Percentiles rank a stretch among this genome's conserved stretches.
These are phyloP conservation scores for Dorcoceras hygrometricum DNA, from an alignment of 257 asterid genomes.

Conservation along the genomic window DNA sequence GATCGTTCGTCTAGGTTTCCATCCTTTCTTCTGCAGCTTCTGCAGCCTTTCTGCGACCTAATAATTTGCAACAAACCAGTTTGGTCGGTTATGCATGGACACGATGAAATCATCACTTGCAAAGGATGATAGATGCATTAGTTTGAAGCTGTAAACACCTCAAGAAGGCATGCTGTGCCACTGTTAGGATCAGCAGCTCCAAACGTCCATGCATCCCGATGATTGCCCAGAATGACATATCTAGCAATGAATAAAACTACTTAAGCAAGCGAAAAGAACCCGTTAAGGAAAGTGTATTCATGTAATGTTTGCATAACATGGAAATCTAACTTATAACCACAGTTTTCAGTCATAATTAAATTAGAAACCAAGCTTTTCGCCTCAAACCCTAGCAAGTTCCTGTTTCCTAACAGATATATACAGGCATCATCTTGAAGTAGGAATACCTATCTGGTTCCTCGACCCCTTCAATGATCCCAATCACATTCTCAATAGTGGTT, in stretches of 20 bases:
- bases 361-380: neutral
- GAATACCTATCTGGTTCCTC: slow-evolving; percentile 81
- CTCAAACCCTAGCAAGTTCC: neutral
- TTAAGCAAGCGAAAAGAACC: slow-evolving; percentile 17
- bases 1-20: slow-evolving; percentile 83
- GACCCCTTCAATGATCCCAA: slow-evolving; percentile 73
- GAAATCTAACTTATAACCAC: neutral
- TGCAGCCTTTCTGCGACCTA: slow-evolving; percentile 64
- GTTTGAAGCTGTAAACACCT: slow-evolving; percentile 37
- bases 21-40: slow-evolving; percentile 53
- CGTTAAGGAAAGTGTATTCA: slow-evolving; percentile 4
- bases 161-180: slow-evolving; percentile 86
- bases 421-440: neutral
- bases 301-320: slow-evolving; percentile 2
- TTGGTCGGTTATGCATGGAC: neutral
- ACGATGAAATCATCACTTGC: neutral
- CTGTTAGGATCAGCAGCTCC: slow-evolving; percentile 93
- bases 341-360: neutral
- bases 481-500: slow-evolving; percentile 73
- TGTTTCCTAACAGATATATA: neutral
- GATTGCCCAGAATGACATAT: slow-evolving; percentile 81
- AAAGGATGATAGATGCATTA: neutral
- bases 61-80: slow-evolving; percentile 25
- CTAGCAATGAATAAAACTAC: slow-evolving; percentile 34
- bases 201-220: slow-evolving; percentile 95